These are phyloP conservation scores for Hericium alpestre DNA, from an alignment of 768 basidiomycete genomes.

Conservation along the genomic window DNA sequence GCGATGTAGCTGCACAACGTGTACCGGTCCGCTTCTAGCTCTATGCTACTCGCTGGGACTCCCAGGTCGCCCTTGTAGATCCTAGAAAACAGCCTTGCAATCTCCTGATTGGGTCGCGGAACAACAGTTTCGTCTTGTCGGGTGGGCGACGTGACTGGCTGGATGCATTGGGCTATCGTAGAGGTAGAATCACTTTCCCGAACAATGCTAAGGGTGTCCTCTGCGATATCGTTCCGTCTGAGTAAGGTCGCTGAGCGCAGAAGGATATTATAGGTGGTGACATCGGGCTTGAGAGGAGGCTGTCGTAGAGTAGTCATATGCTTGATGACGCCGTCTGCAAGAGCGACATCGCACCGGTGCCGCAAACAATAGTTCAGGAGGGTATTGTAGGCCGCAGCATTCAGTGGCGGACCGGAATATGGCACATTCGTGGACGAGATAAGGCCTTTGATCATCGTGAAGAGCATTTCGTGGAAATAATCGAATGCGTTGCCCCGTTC, in stretches of 20 bases:
- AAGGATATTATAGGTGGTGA: conserved; percentile 47
- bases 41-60: conserved; percentile 8
- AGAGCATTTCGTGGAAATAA: conserved; percentile 23
- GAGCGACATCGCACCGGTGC: conserved; percentile 38
- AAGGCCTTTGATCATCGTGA: conserved; percentile 11
- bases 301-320: conserved; percentile 41
- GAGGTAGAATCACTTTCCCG: conserved; percentile 12
- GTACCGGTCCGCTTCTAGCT: conserved; percentile 27
- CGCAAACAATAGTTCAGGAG: conserved; percentile 60
- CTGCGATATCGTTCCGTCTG: conserved; percentile 32
- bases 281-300: conserved; percentile 33
- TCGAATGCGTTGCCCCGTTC: conserved; percentile 15
- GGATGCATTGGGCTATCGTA: conserved; percentile 4
- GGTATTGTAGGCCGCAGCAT: conserved; percentile 41
- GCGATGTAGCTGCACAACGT: conserved; percentile 44
- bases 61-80: conserved; percentile 4
- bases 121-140: too few relatives aligned
- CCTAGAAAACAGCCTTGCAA: not conserved
- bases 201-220: conserved; percentile 27
- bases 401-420: conserved; percentile 21
- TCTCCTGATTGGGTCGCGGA: not conserved
- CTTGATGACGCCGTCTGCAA: conserved; percentile 38
- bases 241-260: conserved; percentile 45
- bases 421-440: conserved; percentile 1
- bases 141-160: not conserved